Evolutionary conservation across 805 yeast genomes (phyloP), one percentile per base, ranked within the genome.

Genomic region (Nematodospora valgi): DNA sequence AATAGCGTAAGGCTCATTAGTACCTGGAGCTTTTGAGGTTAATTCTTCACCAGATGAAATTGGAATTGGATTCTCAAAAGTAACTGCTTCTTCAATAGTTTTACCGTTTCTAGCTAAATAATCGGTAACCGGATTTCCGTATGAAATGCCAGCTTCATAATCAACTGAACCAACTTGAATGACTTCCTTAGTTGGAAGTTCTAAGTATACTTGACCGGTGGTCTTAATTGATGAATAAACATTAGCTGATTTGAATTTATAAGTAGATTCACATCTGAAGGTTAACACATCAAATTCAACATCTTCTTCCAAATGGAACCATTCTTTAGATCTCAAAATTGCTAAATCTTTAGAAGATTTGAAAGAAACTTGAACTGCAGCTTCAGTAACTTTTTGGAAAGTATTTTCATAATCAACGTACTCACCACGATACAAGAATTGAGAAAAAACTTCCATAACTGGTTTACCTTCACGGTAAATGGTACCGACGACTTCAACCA

Each of bases 41-140:
- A 78, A 72, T 47, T 73, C 78, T 49, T 76, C 77, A 40, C 76
- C 72, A 38, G 82, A 72, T 30, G 83, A 76, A 48, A 93, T 75
- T 52, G 96, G 95, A 54, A 91, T 89, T 37, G 86, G 76, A 59
- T 86, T 84, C 64, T 91, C 98, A 58, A 93, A 84, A 55, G 78
- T 71, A 43, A 91, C 74, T 41, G 96, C 95, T 70, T 89, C 96
- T 72, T 93, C 98, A 53, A 93, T 83, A 38, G 96, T 81, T 42
- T 80, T 76, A 56, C 98, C 98, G 59, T 86, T 79, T 73, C 99
- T 84, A 49, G 79, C 68, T 60, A 93, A 76, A 72, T 88, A 93
- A 59, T 93, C 98, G 45, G 86, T 76, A 36, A 93, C 98, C 42
- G 99, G 99, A 72, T 93, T 93, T 66, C 98, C 99, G 53, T 80